Conservation (phyloP, 2,329 filamentous ascomycete genomes). For the Thyridium curvatum region DNA sequence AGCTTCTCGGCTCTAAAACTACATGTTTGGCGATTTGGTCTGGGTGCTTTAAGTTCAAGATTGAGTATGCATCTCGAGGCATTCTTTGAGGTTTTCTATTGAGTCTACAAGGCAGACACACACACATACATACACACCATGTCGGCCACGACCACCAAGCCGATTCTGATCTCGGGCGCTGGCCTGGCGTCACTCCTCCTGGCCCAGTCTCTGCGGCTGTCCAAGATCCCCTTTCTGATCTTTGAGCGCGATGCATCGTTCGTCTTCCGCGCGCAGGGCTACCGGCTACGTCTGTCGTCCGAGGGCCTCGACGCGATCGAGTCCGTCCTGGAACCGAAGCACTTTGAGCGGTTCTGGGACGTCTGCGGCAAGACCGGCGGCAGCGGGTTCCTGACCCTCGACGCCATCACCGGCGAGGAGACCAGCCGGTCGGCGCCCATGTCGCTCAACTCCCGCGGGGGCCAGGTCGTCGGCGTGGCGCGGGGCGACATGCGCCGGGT, state of each 20-base stretch:
- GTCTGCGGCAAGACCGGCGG: constrained; percentile 55
- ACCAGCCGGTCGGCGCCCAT: constrained; percentile 18
- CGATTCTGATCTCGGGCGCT: constrained; percentile 35
- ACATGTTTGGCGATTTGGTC: too few relatives aligned
- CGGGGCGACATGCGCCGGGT: constrained; percentile 56
- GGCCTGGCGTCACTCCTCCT: constrained; percentile 37
- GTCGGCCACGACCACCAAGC: constrained; percentile 10
- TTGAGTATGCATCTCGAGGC: too few relatives aligned
- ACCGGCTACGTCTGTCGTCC: constrained; percentile 50
- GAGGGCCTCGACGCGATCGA: constrained; percentile 57
- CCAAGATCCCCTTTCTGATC: constrained; percentile 43
- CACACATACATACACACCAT: not conserved
- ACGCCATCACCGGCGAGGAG: constrained; percentile 47
- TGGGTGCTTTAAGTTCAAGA: too few relatives aligned
- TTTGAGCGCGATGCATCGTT: constrained; percentile 48
- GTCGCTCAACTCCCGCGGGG: constrained; percentile 42
- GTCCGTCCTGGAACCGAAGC: constrained; percentile 40
- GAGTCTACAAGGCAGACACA: too few relatives aligned
- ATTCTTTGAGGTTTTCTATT: too few relatives aligned
- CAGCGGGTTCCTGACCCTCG: constrained; percentile 22
- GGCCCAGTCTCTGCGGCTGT: constrained; percentile 32
- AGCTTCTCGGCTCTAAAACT: too few relatives aligned
- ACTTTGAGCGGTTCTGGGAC: constrained; percentile 51
- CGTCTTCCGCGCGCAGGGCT: constrained; percentile 54
- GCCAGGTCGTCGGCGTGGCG: constrained; percentile 55